Evolutionary conservation across 345 rosid species (phyloP), one percentile per base, ranked within the genome.

Genomic region (Moringa oleifera): DNA sequence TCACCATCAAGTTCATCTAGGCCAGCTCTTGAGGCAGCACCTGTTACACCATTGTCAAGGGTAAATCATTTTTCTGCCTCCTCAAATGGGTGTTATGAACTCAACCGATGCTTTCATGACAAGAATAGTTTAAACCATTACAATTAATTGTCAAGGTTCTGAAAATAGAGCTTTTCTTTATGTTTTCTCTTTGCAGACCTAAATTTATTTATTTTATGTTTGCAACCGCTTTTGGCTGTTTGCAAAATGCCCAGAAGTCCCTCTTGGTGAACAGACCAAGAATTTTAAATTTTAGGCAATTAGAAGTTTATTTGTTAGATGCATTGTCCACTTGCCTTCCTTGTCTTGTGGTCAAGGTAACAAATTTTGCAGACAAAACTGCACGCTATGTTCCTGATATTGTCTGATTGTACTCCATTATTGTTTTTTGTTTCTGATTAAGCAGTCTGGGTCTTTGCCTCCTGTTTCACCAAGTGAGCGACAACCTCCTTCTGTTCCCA

Each of bases 381-480:
- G 47, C 47, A 5, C 12, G 12, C 13, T 41, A 41, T 41, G 17
- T 41, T 66, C 51, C 53, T 20, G 45, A 51, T 63, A 18, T 62
- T 20, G 45, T 50, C 47, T 45, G 49, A 58, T 54, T 57, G 21
- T 41, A 4, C 25, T 13, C 71, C 23, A 66, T 64, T 51, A 75
- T 55, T 57, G 22, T 31, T 31, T 46, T 68, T 37, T 58, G 59
- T 61, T 45, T 64, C 21, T 71, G 63, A 33, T 58, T 62, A 16
- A 23, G 67, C 85, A 86, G 89, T 55, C 73, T 52, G 73, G 51
- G 37, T 77, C 89, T 49, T 74, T 83, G 73, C 86, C 83, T 49
- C 78, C 85, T 52, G 55, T 31, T 62, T 68, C 77, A 60, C 79
- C 77, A 11, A 61, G 51, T 20, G 88, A 75, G 71, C 55, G 72